Evolutionary conservation across 805 yeast genomes (phyloP).

Genomic region (Kuraishia capsulata): DNA sequence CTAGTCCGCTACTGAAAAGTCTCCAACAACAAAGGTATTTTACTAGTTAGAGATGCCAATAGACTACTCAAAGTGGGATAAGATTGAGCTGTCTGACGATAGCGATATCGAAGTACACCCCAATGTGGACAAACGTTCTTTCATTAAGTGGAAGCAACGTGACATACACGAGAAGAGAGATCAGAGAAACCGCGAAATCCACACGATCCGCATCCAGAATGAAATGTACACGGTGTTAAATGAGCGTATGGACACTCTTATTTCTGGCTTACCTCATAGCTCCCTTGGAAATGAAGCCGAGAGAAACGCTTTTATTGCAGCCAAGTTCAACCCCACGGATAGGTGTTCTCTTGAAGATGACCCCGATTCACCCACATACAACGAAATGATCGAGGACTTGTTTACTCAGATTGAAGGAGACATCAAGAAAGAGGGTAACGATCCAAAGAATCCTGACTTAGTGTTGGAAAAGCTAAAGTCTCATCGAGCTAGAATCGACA

Average conservation of each 20-base stretch:
- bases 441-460: conserved; percentile 29
- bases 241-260: conserved; percentile 58
- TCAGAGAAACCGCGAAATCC: conserved; percentile 71
- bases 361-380: conserved; percentile 50
- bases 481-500: conserved; percentile 65
- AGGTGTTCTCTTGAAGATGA: conserved; percentile 32
- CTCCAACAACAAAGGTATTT: too few species aligned
- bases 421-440: conserved; percentile 35
- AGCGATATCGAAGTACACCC: conserved; percentile 97
- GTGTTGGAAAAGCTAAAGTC: conserved; percentile 33
- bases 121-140: conserved; percentile 89
- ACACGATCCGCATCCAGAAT: conserved; percentile 63
- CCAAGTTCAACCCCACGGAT: conserved; percentile 48
- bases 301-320: conserved; percentile 33
- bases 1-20: too few species aligned
- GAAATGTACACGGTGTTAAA: conserved; percentile 76
- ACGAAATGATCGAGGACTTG: conserved; percentile 89
- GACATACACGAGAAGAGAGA: conserved; percentile 91
- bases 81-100: conserved; percentile 91
- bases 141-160: conserved; percentile 93
- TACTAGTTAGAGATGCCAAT: conserved; percentile 35
- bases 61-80: conserved; percentile 98
- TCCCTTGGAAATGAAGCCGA: conserved; percentile 23
- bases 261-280: conserved; percentile 30
- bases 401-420: conserved; percentile 69